Evolutionary conservation across 345 rosid genomes (phyloP).

Genomic region (Eucalyptus caleyi): DNA sequence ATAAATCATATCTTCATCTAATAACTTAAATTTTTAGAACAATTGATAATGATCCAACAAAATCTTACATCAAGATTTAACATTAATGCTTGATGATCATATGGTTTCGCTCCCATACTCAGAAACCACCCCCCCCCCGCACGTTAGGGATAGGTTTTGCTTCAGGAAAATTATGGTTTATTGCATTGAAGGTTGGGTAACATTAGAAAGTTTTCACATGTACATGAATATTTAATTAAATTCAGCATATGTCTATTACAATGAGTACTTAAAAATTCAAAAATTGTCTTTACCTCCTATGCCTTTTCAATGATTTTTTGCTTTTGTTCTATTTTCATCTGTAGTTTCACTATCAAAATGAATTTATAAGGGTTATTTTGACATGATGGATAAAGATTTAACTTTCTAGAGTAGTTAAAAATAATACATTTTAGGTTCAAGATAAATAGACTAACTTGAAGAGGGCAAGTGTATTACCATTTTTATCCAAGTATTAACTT

Average conservation of each 20-base stretch:
- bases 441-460: not conserved
- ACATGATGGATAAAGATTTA: not conserved
- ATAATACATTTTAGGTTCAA: not conserved
- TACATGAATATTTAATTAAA: not conserved
- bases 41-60: rapidly evolving
- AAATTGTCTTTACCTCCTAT: not conserved
- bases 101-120: not conserved
- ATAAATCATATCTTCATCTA: rapidly evolving
- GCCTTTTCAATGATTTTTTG: not conserved
- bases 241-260: not conserved
- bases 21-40: too few relatives aligned
- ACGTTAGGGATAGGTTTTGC: not conserved
- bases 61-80: not conserved
- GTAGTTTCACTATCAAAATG: not conserved
- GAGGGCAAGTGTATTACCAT: not conserved
- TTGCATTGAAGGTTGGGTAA: not conserved
- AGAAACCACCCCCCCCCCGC: not conserved
- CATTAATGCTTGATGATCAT: rapidly evolving
- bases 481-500: not conserved
- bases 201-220: not conserved
- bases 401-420: not conserved
- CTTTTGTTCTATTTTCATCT: not conserved
- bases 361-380: not conserved
- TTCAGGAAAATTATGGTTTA: not conserved
- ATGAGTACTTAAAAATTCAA: not conserved